phyloP scores from a whole-genome alignment of 306 rosid species.

The Prunus salicina region DNA sequence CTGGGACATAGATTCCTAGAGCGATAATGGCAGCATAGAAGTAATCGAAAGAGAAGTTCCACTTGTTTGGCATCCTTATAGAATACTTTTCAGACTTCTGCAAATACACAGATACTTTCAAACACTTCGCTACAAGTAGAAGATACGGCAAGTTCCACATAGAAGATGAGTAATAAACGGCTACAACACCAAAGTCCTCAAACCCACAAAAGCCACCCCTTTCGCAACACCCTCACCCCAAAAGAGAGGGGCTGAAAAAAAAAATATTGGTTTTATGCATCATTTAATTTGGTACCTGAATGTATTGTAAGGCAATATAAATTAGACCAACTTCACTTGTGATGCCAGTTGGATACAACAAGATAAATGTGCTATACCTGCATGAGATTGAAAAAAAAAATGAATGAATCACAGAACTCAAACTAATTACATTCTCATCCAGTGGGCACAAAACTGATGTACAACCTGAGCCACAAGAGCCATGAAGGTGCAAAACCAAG shows the following conservation, averaged over 20 bases:
- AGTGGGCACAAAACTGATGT: slow-evolving; percentile 2
- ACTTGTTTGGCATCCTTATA: slow-evolving; percentile 79
- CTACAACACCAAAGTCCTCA: background rate
- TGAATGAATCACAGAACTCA: background rate
- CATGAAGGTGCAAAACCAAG: slow-evolving; percentile 75
- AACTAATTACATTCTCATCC: background rate
- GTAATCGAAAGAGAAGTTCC: slow-evolving; percentile 81
- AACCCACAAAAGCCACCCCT: background rate
- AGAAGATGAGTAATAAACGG: background rate
- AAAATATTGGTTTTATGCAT: background rate
- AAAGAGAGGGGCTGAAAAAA: background rate
- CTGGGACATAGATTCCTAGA: slow-evolving; percentile 65
- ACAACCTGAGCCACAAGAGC: slow-evolving; percentile 87
- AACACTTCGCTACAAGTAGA: background rate
- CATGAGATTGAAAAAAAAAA: slow-evolving; percentile 8
- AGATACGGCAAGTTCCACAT: background rate
- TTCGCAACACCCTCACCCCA: too few species aligned
- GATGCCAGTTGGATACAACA: slow-evolving; percentile 66
- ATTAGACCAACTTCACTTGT: slow-evolving; percentile 72
- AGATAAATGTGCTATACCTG: slow-evolving; percentile 72
- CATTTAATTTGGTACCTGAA: slow-evolving; percentile 48
- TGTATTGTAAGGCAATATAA: slow-evolving; percentile 58
- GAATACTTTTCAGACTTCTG: slow-evolving; percentile 72
- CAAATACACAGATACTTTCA: slow-evolving; percentile 14
- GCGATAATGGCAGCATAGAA: slow-evolving; percentile 43